Evolutionary conservation across 2,329 filamentous ascomycete species (phyloP).

Genomic region (Ceratocystis lukuohia): DNA sequence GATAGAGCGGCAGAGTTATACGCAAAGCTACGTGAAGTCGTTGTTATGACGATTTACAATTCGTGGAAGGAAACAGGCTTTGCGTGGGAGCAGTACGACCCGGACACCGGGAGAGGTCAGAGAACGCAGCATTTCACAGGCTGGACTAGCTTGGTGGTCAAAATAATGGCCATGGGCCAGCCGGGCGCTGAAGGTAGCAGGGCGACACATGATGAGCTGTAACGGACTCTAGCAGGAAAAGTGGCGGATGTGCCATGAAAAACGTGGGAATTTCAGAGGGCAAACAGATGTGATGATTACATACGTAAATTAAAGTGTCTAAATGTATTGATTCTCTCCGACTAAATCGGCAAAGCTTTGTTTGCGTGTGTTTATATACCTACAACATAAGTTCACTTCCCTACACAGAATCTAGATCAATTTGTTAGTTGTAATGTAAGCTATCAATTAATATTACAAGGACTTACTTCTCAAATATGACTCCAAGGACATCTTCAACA

Average conservation of each 20-base stretch:
- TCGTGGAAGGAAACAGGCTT: slow-evolving; percentile 88
- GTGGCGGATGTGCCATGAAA: not conserved
- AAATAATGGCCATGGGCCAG: slow-evolving; percentile 77
- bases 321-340: not conserved
- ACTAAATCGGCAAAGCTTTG: not conserved
- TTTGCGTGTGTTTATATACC: not conserved
- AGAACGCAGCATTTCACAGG: slow-evolving; percentile 95
- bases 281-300: not conserved
- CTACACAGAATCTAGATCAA: slow-evolving; percentile 39
- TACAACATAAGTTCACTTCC: slow-evolving; percentile 30
- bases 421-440: not conserved
- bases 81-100: slow-evolving; percentile 97
- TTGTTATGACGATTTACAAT: slow-evolving; percentile 78
- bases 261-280: not conserved
- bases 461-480: slow-evolving; percentile 91
- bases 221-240: slow-evolving; percentile 16
- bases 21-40: slow-evolving; percentile 60
- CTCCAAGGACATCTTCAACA: slow-evolving; percentile 87
- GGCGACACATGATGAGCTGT: slow-evolving; percentile 36
- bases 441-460: not conserved
- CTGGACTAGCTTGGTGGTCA: slow-evolving; percentile 96
- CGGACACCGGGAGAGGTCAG: slow-evolving; percentile 84
- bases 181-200: slow-evolving; percentile 32
- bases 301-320: not conserved
- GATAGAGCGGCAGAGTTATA: slow-evolving; percentile 61